Conservation (phyloP, 2,329 filamentous ascomycete genomes). For the Cladosporium sp. region DNA sequence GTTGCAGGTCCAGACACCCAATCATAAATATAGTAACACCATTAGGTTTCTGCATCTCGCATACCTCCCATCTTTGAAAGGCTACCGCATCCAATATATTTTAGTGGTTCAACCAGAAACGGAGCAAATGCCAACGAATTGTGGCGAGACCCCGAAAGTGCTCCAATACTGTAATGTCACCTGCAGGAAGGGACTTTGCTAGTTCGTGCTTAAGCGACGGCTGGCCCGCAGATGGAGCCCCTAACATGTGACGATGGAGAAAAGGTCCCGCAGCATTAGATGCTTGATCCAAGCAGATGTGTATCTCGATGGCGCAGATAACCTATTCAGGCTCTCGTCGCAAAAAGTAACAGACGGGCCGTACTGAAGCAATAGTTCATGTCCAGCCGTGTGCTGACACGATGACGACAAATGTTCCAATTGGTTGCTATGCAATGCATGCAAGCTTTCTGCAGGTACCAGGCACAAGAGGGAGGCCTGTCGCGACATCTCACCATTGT, state of each 20-base stretch:
- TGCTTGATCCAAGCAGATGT: background rate
- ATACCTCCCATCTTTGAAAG: no score
- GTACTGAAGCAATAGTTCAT: background rate
- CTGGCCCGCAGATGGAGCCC: background rate
- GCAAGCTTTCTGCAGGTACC: conserved; percentile 21
- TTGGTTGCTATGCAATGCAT: conserved; percentile 16
- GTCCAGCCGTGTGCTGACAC: conserved; percentile 15
- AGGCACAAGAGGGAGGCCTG: conserved; percentile 10
- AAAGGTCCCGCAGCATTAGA: background rate
- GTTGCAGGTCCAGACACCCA: background rate
- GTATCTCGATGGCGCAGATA: background rate
- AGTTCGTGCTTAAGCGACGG: background rate
- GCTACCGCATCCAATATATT: background rate
- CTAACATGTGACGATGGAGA: background rate
- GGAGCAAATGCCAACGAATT: background rate
- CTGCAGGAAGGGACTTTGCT: background rate
- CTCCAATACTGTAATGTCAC: conserved; percentile 4
- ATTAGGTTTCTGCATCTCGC: background rate
- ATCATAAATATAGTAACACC: background rate
- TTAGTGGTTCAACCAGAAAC: background rate
- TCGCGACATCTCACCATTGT: conserved; percentile 13
- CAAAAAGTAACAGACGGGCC: background rate
- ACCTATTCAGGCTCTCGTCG: background rate
- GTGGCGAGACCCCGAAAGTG: background rate
- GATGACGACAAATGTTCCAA: conserved; percentile 18